Evolutionary conservation across 768 basidiomycete species (phyloP).

Genomic region (Rhizopogon vinicolor): DNA sequence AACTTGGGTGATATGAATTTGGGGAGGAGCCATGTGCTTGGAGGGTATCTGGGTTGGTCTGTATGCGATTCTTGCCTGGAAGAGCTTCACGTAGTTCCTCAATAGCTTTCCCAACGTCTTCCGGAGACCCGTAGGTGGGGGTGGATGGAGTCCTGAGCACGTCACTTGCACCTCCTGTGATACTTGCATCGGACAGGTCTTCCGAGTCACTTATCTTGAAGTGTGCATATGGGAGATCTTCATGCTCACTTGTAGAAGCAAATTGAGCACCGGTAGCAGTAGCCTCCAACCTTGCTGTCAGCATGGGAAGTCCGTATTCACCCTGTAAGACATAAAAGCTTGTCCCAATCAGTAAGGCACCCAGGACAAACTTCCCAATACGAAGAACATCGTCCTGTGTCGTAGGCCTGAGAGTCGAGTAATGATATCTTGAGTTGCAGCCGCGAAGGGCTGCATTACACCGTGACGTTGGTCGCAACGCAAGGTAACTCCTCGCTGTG

Average conservation of each 20-base stretch:
- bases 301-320: not conserved
- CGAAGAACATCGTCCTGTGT: conserved; percentile 4
- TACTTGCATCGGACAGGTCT: not conserved
- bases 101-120: conserved; percentile 48
- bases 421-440: not conserved
- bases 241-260: not conserved
- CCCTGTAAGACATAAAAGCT: conserved; percentile 13
- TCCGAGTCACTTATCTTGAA: not conserved
- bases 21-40: conserved; percentile 60
- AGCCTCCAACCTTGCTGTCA: conserved; percentile 2
- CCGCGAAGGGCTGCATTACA: not conserved
- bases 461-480: not conserved
- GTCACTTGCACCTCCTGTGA: not conserved
- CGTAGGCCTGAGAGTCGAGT: not conserved
- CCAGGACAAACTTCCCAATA: conserved; percentile 10
- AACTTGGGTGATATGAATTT: conserved; percentile 61
- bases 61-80: conserved; percentile 41
- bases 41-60: conserved; percentile 47
- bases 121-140: conserved; percentile 39
- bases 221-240: not conserved
- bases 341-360: conserved; percentile 17
- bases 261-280: not conserved
- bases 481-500: not conserved
- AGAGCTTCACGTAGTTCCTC: conserved; percentile 44
- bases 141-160: not conserved